These are phyloP conservation scores for Astraeus odoratus DNA, from an alignment of 768 basidiomycete species.

Conservation along the genomic window DNA sequence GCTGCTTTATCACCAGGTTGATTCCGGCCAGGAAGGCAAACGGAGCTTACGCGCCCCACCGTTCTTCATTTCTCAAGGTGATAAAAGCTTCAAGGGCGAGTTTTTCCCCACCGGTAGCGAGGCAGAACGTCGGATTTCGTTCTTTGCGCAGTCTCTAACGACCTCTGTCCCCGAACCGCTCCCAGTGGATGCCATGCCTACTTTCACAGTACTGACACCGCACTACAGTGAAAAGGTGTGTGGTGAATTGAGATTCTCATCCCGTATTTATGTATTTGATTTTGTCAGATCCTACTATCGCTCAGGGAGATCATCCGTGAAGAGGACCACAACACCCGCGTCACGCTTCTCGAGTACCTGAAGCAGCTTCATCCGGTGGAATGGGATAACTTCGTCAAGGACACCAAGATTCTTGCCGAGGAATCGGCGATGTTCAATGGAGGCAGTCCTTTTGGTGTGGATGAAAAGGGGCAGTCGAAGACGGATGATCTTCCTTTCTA, in stretches of 20 bases:
- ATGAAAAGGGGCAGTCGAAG: conserved; percentile 80
- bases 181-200: conserved; percentile 99
- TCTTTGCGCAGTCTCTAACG: conserved; percentile 97
- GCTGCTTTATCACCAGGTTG: conserved; percentile 94
- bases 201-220: conserved; percentile 96
- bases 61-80: conserved; percentile 95
- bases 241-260: conserved; percentile 2
- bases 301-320: conserved; percentile 98
- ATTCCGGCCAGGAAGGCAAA: conserved; percentile 74
- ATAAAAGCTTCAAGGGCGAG: conserved; percentile 75
- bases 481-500: conserved; percentile 95
- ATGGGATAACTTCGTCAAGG: conserved; percentile 99
- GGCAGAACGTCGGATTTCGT: conserved; percentile 95
- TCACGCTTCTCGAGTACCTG: conserved; percentile 94
- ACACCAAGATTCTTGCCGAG: conserved; percentile 97
- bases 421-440: conserved; percentile 86
- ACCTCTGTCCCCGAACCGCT: conserved; percentile 90
- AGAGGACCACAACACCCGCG: conserved; percentile 94
- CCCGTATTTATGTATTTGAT: neutral
- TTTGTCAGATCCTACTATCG: conserved; percentile 76
- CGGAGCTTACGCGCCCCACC: conserved; percentile 91
- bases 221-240: conserved; percentile 96
- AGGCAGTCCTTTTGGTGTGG: conserved; percentile 60
- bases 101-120: conserved; percentile 96
- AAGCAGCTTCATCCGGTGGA: conserved; percentile 98